Evolutionary conservation across 495 filamentous ascomycete species (phyloP), one percentile per base, ranked within the genome.

Genomic region (Penicillium robsamsonii): DNA sequence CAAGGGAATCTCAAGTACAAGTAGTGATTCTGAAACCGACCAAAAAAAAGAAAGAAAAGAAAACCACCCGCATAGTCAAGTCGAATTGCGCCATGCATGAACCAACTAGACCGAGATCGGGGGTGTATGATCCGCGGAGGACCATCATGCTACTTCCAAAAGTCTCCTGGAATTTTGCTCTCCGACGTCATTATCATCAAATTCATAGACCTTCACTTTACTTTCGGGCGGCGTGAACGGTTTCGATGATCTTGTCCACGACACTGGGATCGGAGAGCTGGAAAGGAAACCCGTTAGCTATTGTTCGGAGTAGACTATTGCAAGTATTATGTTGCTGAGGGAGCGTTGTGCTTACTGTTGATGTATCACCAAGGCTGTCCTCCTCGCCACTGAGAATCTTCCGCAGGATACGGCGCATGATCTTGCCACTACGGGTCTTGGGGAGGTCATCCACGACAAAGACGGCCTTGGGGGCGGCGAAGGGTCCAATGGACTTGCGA

Each of bases 371-470:
- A 52, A 99, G 78, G 70, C 93, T 91, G 65, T 97, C 94, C 74
- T 97, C 95, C 80, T 99, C 94, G 11, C 92, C 92, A 43, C 90
- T 90, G 58, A 99, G 75, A 61, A 97, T 92, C 88, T 99, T 97
- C 55, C 94, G 86, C 75, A 99, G 71, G 72, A 99, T 97, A 53
- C 94, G 85, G 53, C 94, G 83, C 94, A 99, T 97, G 65, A 97
- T 99, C 87, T 99, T 99, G 53, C 94, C 94, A 62, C 87, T 92
- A 57, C 94, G 80, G 41, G 94, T 97, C 84, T 99, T 97, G 58
- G 94, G 94, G 27, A 99, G 81, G 69, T 97, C 93, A 4, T 91
- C 86, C 22, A 97, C 87, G 33, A 94, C 82, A 68, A 84, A 95
- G 50, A 97, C 85, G 11, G 87, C 89, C 79, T 97, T 97, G 58